Conservation (phyloP, 1,139 yeast genomes). For the Pichia kudriavzevii region DNA sequence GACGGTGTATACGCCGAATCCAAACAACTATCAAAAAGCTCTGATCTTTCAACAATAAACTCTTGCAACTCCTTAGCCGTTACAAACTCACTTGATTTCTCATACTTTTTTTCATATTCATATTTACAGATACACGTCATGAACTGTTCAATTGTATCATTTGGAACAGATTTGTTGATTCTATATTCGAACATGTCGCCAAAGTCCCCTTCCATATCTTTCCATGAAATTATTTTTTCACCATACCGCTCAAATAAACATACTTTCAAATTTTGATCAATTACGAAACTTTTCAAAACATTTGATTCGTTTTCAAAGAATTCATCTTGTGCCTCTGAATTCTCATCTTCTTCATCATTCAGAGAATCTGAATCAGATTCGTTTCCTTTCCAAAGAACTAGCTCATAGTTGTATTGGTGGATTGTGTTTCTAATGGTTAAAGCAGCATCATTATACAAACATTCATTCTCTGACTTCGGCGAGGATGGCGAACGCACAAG, state of each 20-base stretch:
- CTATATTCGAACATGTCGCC: slow-evolving; percentile 83
- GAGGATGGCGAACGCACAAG: slow-evolving; percentile 67
- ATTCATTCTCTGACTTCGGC: slow-evolving; percentile 83
- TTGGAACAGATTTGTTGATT: slow-evolving; percentile 54
- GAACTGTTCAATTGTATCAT: slow-evolving; percentile 55
- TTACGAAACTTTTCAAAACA: slow-evolving; percentile 56
- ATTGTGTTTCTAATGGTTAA: slow-evolving; percentile 65
- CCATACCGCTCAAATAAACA: slow-evolving; percentile 36
- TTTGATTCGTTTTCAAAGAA: slow-evolving; percentile 35
- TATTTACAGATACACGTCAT: slow-evolving; percentile 58
- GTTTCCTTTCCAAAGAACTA: slow-evolving; percentile 62
- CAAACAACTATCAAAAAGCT: slow-evolving; percentile 16
- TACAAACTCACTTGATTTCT: slow-evolving; percentile 43
- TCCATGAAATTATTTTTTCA: slow-evolving; percentile 63
- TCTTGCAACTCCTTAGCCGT: slow-evolving; percentile 46
- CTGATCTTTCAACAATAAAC: slow-evolving; percentile 37
- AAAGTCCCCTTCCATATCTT: slow-evolving; percentile 73
- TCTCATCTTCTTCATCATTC: slow-evolving; percentile 51
- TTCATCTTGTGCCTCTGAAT: slow-evolving; percentile 49
- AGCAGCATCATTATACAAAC: slow-evolving; percentile 75
- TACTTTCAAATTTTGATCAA: slow-evolving; percentile 54
- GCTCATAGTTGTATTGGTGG: slow-evolving; percentile 58
- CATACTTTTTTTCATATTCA: slow-evolving; percentile 70
- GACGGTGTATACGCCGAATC: slow-evolving; percentile 7
- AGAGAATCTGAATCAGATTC: slow-evolving; percentile 32